Evolutionary conservation across 805 yeast genomes (phyloP).

Genomic region (Ogataea angusta): DNA sequence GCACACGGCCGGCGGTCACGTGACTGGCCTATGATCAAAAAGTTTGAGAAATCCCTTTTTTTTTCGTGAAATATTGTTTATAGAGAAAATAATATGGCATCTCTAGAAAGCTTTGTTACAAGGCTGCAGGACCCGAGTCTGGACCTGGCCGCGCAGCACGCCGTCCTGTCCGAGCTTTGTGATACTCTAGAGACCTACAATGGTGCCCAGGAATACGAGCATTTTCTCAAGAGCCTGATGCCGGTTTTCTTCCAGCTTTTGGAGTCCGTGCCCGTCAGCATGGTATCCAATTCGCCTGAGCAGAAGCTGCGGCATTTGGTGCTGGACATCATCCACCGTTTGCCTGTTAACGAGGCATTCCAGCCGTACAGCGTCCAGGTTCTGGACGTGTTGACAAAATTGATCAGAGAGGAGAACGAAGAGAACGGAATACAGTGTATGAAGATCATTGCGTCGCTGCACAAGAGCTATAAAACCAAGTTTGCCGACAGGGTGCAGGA

Average conservation of each 20-base stretch:
- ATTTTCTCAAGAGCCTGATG: constrained; percentile 63
- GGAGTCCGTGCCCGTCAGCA: constrained; percentile 69
- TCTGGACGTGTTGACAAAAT: constrained; percentile 53
- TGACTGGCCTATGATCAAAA: constrained; percentile 26
- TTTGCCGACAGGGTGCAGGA: constrained; percentile 70
- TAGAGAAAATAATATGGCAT: constrained; percentile 34
- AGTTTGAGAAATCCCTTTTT: constrained; percentile 10
- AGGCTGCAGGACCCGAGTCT: constrained; percentile 52
- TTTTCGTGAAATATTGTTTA: constrained; percentile 7
- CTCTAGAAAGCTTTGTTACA: constrained; percentile 61
- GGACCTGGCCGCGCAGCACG: constrained; percentile 60
- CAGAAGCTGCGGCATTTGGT: constrained; percentile 74
- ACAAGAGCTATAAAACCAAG: constrained; percentile 73
- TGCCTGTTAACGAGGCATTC: constrained; percentile 78
- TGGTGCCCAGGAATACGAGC: constrained; percentile 76
- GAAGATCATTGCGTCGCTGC: constrained; percentile 81
- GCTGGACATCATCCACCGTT: constrained; percentile 74
- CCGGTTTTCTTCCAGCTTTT: constrained; percentile 68
- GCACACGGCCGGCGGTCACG: constrained; percentile 22
- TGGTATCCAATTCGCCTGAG: constrained; percentile 61
- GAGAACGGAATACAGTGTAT: constrained; percentile 91
- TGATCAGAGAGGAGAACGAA: constrained; percentile 80
- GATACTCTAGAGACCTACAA: constrained; percentile 85
- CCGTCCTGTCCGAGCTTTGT: constrained; percentile 74
- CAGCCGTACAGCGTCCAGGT: constrained; percentile 64